Percentiles rank a stretch among this genome's conserved stretches.
Conservation (phyloP, 768 basidiomycete genomes). For the Tremella mesenterica region DNA sequence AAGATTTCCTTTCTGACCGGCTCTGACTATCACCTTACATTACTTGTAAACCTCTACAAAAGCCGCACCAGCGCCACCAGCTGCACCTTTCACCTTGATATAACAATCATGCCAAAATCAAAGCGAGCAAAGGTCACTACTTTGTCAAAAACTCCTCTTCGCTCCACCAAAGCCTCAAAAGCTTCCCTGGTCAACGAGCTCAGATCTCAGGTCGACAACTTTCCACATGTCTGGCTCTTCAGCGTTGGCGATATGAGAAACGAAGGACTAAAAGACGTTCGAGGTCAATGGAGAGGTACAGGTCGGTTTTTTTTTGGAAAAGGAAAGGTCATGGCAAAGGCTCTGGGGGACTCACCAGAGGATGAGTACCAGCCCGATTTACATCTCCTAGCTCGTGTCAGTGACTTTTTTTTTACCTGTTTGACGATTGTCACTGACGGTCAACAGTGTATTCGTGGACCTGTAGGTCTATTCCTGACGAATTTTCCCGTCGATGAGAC, state of each 20-base stretch:
- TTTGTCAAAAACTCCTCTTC: conserved; percentile 86
- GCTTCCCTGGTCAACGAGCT: conserved; percentile 69
- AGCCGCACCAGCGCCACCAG: too few species aligned
- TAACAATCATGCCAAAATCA: conserved; percentile 79
- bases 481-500: conserved; percentile 83
- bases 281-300: conserved; percentile 86
- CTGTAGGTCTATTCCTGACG: conserved; percentile 88
- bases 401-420: conserved; percentile 17
- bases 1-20: too few species aligned
- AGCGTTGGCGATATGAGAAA: conserved; percentile 94
- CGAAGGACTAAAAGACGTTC: conserved; percentile 83
- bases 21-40: too few species aligned
- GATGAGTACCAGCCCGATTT: conserved; percentile 75
- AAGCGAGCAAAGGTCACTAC: conserved; percentile 85
- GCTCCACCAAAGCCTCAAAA: conserved; percentile 80
- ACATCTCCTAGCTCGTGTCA: conserved; percentile 67
- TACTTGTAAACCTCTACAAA: too few species aligned
- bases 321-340: conserved; percentile 81
- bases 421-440: neutral
- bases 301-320: conserved; percentile 85
- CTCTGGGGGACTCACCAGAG: conserved; percentile 75
- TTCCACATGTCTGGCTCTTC: conserved; percentile 92
- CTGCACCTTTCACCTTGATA: too few species aligned
- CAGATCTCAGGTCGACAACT: conserved; percentile 74
- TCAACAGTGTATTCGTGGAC: conserved; percentile 79